Conservation (phyloP, 495 filamentous ascomycete species). For the Penicillium verhagenii region DNA sequence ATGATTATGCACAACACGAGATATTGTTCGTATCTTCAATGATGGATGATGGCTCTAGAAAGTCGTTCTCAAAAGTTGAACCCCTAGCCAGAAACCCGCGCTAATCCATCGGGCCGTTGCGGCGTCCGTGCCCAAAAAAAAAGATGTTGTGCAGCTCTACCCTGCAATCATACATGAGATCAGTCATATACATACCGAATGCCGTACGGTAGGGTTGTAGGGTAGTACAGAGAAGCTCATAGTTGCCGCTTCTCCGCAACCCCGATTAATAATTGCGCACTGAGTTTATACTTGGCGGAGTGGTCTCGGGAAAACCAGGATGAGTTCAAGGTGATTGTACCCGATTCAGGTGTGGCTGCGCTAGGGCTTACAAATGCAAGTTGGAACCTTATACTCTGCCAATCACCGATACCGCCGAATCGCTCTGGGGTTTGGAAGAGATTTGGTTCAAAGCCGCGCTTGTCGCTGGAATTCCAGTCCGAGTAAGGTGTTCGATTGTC, state of each 20-base stretch:
- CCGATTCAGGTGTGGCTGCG: background rate
- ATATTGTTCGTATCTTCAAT: background rate
- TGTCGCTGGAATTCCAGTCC: slow-evolving; percentile 11
- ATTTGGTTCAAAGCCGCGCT: slow-evolving; percentile 12
- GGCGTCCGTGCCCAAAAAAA: background rate
- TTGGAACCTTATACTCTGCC: background rate
- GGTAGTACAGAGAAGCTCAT: too few relatives aligned
- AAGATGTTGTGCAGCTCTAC: background rate
- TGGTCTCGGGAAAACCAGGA: slow-evolving; percentile 3
- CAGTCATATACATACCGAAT: background rate
- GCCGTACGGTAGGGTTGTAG: background rate
- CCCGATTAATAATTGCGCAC: background rate
- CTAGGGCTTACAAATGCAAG: background rate
- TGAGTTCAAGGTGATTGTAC: background rate
- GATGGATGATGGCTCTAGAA: background rate
- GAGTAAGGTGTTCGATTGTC: background rate
- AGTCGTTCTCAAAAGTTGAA: background rate
- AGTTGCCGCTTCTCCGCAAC: too few relatives aligned
- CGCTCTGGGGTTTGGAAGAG: background rate
- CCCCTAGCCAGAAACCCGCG: background rate
- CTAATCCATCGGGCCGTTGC: background rate
- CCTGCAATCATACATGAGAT: background rate
- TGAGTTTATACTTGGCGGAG: too few relatives aligned
- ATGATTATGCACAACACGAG: background rate
- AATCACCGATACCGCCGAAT: slow-evolving; percentile 2